Evolutionary conservation across 2,329 filamentous ascomycete genomes (phyloP).

Genomic region (Chaetomium olivaceum): DNA sequence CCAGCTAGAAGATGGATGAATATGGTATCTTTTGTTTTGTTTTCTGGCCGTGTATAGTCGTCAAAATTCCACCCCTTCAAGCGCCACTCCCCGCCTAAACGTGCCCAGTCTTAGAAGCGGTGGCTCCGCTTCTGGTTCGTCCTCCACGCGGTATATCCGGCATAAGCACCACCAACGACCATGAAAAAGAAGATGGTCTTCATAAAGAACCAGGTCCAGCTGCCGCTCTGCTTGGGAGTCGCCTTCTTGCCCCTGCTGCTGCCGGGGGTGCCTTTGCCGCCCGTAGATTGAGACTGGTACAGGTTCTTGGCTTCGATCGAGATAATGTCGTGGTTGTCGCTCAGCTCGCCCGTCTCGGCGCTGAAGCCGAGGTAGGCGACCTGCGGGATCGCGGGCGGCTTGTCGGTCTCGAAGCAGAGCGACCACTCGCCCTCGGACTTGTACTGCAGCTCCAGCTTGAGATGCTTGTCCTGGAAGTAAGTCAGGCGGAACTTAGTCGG

Average conservation of each 20-base stretch:
- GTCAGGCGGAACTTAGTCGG: conserved; percentile 86
- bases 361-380: conserved; percentile 75
- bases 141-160: conserved; percentile 83
- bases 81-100: not conserved
- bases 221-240: conserved; percentile 47
- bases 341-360: conserved; percentile 92
- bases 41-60: conserved; percentile 22
- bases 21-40: conserved; percentile 21
- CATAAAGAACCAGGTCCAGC: conserved; percentile 67
- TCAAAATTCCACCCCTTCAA: conserved; percentile 14
- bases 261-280: conserved; percentile 43
- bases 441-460: conserved; percentile 92
- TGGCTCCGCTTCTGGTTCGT: conserved; percentile 61
- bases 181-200: conserved; percentile 79
- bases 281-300: conserved; percentile 62
- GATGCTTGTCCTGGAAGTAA: conserved; percentile 93
- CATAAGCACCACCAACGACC: conserved; percentile 72
- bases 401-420: conserved; percentile 76
- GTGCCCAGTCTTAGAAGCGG: conserved; percentile 49
- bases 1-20: not conserved
- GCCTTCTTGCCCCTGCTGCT: conserved; percentile 38
- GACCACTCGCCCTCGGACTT: conserved; percentile 87
- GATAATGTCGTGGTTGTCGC: conserved; percentile 97
- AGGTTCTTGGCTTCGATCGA: conserved; percentile 83
- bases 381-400: conserved; percentile 74